These are phyloP conservation scores for Selaginella tamariscina DNA, from an alignment of 75 land plant species.

Conservation along the genomic window DNA sequence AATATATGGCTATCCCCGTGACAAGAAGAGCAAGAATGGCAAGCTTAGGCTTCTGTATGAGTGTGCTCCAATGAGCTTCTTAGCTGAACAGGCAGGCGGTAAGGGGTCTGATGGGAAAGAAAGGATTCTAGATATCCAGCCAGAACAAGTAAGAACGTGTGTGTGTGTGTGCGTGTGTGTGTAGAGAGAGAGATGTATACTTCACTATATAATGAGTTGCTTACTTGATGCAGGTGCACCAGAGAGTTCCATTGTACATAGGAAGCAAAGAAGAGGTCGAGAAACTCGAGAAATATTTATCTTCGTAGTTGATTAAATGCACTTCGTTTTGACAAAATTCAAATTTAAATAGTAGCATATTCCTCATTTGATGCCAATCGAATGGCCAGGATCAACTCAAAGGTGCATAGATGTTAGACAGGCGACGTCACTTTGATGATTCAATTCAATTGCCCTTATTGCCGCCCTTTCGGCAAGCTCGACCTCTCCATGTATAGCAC, in stretches of 20 bases:
- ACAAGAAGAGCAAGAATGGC: slow-evolving; percentile 86
- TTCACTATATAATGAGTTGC: too few relatives aligned
- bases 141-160: slow-evolving; percentile 40
- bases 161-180: background rate
- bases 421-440: too few relatives aligned
- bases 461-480: too few relatives aligned
- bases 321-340: too few relatives aligned
- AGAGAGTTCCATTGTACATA: slow-evolving; percentile 71
- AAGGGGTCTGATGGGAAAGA: slow-evolving; percentile 83
- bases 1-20: slow-evolving; percentile 83
- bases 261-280: slow-evolving; percentile 88
- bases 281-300: slow-evolving; percentile 69
- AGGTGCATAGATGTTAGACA: too few relatives aligned
- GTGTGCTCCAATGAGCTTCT: slow-evolving; percentile 93
- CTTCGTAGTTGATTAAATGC: slow-evolving; percentile 7
- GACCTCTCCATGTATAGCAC: too few relatives aligned
- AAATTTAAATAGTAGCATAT: too few relatives aligned
- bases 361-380: too few relatives aligned
- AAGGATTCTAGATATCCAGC: slow-evolving; percentile 71
- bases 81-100: slow-evolving; percentile 90
- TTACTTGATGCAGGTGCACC: slow-evolving; percentile 52
- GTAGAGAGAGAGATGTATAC: background rate
- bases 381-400: too few relatives aligned
- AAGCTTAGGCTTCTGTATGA: slow-evolving; percentile 86
- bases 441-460: too few relatives aligned